phyloP scores from a whole-genome alignment of 352 stramenopile genomes.

The Pythium pyrilobum region DNA sequence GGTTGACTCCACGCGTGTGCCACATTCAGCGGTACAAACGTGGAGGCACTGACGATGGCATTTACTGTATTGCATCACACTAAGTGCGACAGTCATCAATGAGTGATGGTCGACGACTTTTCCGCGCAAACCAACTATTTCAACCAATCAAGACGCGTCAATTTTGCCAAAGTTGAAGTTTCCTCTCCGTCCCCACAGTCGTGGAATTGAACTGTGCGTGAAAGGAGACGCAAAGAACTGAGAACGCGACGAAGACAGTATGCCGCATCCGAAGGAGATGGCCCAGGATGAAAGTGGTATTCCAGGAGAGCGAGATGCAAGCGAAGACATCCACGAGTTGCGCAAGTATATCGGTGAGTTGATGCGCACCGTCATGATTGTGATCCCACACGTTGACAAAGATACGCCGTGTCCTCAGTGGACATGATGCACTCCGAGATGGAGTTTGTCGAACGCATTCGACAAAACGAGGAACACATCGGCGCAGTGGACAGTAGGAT shows the following conservation, averaged over 20 bases:
- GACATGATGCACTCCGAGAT: constrained; percentile 79
- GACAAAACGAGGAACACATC: constrained; percentile 54
- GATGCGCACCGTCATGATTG: background rate
- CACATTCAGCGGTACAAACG: background rate
- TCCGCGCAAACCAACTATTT: constrained; percentile 3
- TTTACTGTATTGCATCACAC: background rate
- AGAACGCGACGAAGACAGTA: background rate
- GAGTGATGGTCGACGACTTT: constrained; percentile 15
- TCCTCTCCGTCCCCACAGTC: background rate
- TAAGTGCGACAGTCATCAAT: background rate
- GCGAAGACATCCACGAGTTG: constrained; percentile 52
- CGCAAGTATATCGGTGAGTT: constrained; percentile 60
- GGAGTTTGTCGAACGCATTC: constrained; percentile 63
- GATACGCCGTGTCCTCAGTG: constrained; percentile 26
- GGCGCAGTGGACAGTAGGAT: constrained; percentile 34
- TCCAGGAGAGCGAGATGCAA: background rate
- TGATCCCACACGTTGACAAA: background rate
- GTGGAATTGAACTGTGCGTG: background rate
- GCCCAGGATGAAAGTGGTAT: background rate
- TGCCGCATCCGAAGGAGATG: background rate
- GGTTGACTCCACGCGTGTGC: background rate
- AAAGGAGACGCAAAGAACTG: background rate
- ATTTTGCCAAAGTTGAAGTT: constrained; percentile 9
- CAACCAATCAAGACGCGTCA: constrained; percentile 10
- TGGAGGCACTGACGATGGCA: background rate